These are phyloP conservation scores for Euphrasia arctica DNA, from an alignment of 305 asterid genomes.

Conservation along the genomic window DNA sequence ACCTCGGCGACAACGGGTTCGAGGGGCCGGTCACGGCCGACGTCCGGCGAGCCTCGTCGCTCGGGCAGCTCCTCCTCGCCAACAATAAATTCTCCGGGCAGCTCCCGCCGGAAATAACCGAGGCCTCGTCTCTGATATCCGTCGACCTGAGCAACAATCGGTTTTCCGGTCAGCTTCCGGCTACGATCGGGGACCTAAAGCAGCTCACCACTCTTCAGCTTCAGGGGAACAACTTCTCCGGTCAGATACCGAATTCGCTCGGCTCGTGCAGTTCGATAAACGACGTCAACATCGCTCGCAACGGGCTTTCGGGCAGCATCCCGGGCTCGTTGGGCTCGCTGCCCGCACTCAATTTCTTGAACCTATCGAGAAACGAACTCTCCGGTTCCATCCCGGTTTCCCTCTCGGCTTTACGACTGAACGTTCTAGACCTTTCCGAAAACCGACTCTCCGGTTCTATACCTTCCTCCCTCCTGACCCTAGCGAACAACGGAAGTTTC, in stretches of 20 bases:
- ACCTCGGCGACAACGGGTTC: slow-evolving; percentile 45
- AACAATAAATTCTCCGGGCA: slow-evolving; percentile 59
- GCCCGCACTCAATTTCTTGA: slow-evolving; percentile 62
- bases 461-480: slow-evolving; percentile 58
- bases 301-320: slow-evolving; percentile 56
- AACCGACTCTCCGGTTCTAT: slow-evolving; percentile 68
- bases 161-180: slow-evolving; percentile 64
- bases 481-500: slow-evolving; percentile 71
- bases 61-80: slow-evolving; percentile 43
- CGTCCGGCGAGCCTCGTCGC: slow-evolving; percentile 54
- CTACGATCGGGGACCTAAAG: slow-evolving; percentile 51
- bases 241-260: slow-evolving; percentile 68
- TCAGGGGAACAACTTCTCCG: slow-evolving; percentile 58
- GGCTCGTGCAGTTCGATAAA: slow-evolving; percentile 58
- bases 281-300: slow-evolving; percentile 57
- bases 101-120: slow-evolving; percentile 54
- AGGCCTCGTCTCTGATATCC: slow-evolving; percentile 38
- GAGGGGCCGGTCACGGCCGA: slow-evolving; percentile 62
- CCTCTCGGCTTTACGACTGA: slow-evolving; percentile 59
- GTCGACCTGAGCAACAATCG: slow-evolving; percentile 57
- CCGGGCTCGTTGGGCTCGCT: slow-evolving; percentile 60
- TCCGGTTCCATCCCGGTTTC: slow-evolving; percentile 67
- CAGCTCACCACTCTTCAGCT: slow-evolving; percentile 48
- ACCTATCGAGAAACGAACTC: slow-evolving; percentile 64
- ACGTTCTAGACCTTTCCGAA: slow-evolving; percentile 69